phyloP scores from a whole-genome alignment of 768 basidiomycete genomes.

The Agrocybe chaxingu region DNA sequence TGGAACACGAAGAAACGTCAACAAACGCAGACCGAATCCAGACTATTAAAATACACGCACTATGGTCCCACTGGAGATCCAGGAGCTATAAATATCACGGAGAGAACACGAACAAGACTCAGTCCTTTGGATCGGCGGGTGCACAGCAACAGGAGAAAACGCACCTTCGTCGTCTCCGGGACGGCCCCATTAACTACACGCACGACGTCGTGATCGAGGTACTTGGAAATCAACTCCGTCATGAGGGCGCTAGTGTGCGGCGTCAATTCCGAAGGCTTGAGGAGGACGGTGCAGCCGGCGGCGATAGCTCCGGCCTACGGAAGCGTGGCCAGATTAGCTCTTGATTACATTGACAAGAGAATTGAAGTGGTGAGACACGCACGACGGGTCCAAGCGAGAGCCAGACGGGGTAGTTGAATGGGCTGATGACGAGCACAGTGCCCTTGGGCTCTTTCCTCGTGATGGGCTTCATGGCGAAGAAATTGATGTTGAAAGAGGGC shows the following conservation, averaged over 20 bases:
- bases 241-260: conserved; percentile 55
- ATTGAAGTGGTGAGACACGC: conserved; percentile 14
- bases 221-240: conserved; percentile 68
- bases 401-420: conserved; percentile 77
- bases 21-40: not conserved
- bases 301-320: conserved; percentile 65
- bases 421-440: conserved; percentile 62
- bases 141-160: conserved; percentile 5
- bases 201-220: conserved; percentile 67
- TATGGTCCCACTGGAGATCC: conserved; percentile 64
- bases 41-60: conserved; percentile 27
- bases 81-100: conserved; percentile 44
- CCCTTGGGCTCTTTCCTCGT: conserved; percentile 79
- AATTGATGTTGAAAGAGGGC: conserved; percentile 54
- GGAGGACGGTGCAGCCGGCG: conserved; percentile 66
- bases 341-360: not conserved
- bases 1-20: conserved; percentile 16
- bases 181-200: conserved; percentile 68
- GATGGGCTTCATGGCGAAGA: conserved; percentile 55
- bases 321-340: no score
- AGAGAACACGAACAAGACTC: not conserved
- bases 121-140: not conserved
- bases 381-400: conserved; percentile 54
- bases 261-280: conserved; percentile 77
- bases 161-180: conserved; percentile 55